Evolutionary conservation across 2,329 filamentous ascomycete species (phyloP).

Genomic region (Plectosphaerella plurivora): DNA sequence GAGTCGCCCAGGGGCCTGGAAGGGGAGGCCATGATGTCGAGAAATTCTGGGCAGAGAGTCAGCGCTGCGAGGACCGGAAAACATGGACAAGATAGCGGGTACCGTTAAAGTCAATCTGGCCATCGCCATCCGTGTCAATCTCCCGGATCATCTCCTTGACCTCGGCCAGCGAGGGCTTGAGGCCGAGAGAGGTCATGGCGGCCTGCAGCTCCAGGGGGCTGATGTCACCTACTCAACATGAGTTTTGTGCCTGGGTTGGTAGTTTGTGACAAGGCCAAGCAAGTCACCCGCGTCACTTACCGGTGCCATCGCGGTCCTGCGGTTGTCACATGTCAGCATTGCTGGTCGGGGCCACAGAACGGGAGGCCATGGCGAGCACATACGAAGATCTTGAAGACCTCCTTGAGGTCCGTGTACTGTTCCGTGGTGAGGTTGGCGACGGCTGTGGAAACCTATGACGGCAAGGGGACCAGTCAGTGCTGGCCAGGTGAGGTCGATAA

Average conservation of each 20-base stretch:
- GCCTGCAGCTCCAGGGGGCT: slow-evolving; percentile 13
- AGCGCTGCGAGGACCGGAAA: not conserved
- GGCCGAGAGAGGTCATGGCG: slow-evolving; percentile 14
- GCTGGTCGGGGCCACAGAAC: not conserved
- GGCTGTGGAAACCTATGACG: slow-evolving; percentile 6
- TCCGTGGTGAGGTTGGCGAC: slow-evolving; percentile 11
- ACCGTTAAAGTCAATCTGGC: slow-evolving; percentile 13
- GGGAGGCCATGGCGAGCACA: not conserved
- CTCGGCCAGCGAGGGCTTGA: slow-evolving; percentile 12
- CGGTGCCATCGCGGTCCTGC: slow-evolving; percentile 14
- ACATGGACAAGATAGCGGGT: not conserved
- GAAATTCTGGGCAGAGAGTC: slow-evolving; percentile 7
- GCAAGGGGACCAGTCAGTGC: not conserved
- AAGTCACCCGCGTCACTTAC: not conserved
- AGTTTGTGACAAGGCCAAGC: not conserved
- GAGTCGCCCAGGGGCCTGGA: slow-evolving; percentile 9
- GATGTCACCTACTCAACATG: slow-evolving; percentile 7
- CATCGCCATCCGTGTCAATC: slow-evolving; percentile 13
- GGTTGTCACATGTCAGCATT: slow-evolving; percentile 5
- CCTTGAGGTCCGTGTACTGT: slow-evolving; percentile 11
- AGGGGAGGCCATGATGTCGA: slow-evolving; percentile 13
- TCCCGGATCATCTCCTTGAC: slow-evolving; percentile 14
- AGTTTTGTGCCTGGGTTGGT: no score
- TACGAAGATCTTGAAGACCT: slow-evolving; percentile 13
- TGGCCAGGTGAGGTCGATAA: not conserved